Conservation (phyloP, 192 early-diverging fungal genomes). For the Linnemannia exigua region DNA sequence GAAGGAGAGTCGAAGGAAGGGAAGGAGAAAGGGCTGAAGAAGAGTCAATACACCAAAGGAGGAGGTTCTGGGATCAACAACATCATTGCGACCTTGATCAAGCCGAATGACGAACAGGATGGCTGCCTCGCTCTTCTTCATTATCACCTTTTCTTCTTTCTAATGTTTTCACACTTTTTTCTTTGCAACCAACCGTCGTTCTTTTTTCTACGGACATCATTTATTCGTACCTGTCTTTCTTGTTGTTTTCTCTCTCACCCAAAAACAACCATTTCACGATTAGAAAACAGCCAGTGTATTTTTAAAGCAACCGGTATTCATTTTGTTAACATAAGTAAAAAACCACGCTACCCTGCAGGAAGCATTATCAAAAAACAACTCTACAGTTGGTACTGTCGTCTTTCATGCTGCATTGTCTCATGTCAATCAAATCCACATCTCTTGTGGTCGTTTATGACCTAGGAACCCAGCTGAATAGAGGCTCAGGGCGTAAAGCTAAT, state of each 20-base stretch:
- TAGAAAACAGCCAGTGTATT: slow-evolving; percentile 11
- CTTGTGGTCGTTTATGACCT: no score
- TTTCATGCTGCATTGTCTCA: slow-evolving; percentile 2
- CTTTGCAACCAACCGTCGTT: not conserved
- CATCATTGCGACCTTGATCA: slow-evolving; percentile 38
- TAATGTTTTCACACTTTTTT: slow-evolving; percentile 9
- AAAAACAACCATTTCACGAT: slow-evolving; percentile 1
- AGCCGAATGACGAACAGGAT: slow-evolving; percentile 17
- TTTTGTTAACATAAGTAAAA: slow-evolving; percentile 10
- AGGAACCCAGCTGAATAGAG: not conserved
- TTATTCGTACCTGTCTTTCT: not conserved
- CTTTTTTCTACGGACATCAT: not conserved
- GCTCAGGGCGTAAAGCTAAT: not conserved
- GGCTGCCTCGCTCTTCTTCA: not conserved
- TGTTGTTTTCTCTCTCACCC: not conserved
- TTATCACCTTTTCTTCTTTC: not conserved
- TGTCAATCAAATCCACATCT: slow-evolving; percentile 1
- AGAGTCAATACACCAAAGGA: not conserved
- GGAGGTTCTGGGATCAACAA: slow-evolving; percentile 16
- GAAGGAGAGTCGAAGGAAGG: not conserved
- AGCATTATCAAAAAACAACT: slow-evolving; percentile 3
- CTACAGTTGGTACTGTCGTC: not conserved
- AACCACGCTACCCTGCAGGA: slow-evolving; percentile 30
- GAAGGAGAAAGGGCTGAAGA: not conserved
- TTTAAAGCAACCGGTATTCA: slow-evolving; percentile 15